Evolutionary conservation across 2,329 filamentous ascomycete species (phyloP), one percentile per base, ranked within the genome.

Genomic region (Cladophialophora carrionii): DNA sequence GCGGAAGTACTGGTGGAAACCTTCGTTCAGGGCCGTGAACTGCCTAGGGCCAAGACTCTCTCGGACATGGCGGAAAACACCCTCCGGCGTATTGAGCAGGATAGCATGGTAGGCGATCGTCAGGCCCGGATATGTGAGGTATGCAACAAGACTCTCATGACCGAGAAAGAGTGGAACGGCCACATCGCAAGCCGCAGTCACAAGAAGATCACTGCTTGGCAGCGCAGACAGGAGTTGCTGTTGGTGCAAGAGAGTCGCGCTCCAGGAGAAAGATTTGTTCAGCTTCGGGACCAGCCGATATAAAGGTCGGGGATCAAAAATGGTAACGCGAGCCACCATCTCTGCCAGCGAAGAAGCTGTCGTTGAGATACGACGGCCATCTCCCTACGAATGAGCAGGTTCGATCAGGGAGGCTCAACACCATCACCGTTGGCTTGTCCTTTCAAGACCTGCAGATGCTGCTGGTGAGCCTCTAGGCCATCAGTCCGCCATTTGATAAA

Each of bases 401-500:
- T 22, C 20, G 34, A 46, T 37, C 37, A 63, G 5, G 29, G 34
- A 22, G 61, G 55, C 46, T 57, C 57, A 4, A 52, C n/a, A 20
- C 43, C 48, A 14, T 56, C 31, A 26, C 12, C 49, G 26, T 37
- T 56, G 1, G 51, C 22, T 10, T 46, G 26, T 3, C 12, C 26
- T 31, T 34, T 31, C 4, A 52, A 8, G 17, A 14, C 12, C 37
- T 34, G 49, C 34, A 61, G 57, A 48, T 58, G 29, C 10, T 31
- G 48, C 24, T 66, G 43, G 17, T 57, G 62, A 14, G 48, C 46
- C 24, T 57, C 52, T 2, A 71, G 61, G 31, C 61, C 71, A 59
- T 72, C 74, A 7, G 72, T 77, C 56, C 86, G 78, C 90, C 91
- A 96, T 67, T 88, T 84, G 72, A 90, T 84, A 74, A 96, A 96